phyloP scores from a whole-genome alignment of 306 rosid species.

The Hippophae tibetana region DNA sequence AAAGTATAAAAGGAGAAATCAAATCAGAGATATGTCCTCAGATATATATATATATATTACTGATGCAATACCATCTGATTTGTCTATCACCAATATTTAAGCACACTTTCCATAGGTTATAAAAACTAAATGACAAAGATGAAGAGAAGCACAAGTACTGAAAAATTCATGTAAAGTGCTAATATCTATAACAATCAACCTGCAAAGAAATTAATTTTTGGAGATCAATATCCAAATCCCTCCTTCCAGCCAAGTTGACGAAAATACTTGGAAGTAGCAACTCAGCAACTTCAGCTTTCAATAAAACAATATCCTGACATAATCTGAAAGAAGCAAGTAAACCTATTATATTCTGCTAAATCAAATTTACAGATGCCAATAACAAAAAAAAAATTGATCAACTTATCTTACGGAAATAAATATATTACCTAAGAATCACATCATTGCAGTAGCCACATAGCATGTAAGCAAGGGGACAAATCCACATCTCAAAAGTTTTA shows the following conservation, averaged over 20 bases:
- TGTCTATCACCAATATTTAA: no score
- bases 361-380: background rate
- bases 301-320: slow-evolving; percentile 68
- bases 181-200: slow-evolving; percentile 35
- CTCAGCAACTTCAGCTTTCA: slow-evolving; percentile 84
- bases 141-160: no score
- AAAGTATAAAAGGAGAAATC: no score
- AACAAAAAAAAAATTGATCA: background rate
- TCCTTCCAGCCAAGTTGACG: slow-evolving; percentile 74
- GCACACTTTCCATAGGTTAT: no score
- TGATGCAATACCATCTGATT: no score
- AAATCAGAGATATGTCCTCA: no score
- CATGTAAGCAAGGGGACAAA: slow-evolving; percentile 68
- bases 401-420: slow-evolving; percentile 3
- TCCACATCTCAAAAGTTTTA: slow-evolving; percentile 76
- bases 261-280: slow-evolving; percentile 65
- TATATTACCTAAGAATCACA: slow-evolving; percentile 59
- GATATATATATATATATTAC: no score
- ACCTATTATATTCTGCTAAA: background rate
- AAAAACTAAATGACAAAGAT: no score
- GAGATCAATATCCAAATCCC: slow-evolving; percentile 56
- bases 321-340: slow-evolving; percentile 44
- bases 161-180: background rate
- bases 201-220: slow-evolving; percentile 48
- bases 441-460: slow-evolving; percentile 63